Evolutionary conservation across 129 eudicot species (phyloP), one percentile per base, ranked within the genome.

Genomic region (Arctium lappa): DNA sequence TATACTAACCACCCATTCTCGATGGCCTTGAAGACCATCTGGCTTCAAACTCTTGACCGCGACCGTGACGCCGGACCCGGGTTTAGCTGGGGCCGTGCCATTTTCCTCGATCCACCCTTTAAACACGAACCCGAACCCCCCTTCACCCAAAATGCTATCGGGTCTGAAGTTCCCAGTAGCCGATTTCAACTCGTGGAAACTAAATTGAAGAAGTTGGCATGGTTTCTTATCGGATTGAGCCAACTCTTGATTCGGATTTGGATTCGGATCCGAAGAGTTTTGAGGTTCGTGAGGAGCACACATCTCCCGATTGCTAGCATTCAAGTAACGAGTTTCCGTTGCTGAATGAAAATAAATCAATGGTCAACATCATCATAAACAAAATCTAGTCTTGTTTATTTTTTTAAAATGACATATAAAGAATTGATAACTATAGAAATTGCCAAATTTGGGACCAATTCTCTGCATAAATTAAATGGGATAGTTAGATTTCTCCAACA

Each of bases 31-130:
- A 81, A 94, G 94, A 42, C 97, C 98, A 65, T 94, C 98, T 0
- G 95, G 98, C 89, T 94, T 94, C 90, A 94, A 83, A 82, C 95
- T 92, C 92, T 94, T 94, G 88, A 94, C 98, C 0, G 98, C 98
- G 18, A 94, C 98, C 0, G 98, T 92, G 50, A 89, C 75, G 36
- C 98, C 98, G 0, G 94, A 87, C 70, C 98, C 98, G 9, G 98
- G 98, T 85, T 92, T 94, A 18, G 98, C 98, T 2, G 98, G 96
- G 12, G 90, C 90, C 11, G 98, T 94, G n/a, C 98, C 93, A 80
- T 94, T 94, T 79, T 92, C 98, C 84, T 94, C 98, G 69, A 94
- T 92, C 98, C 98, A 94, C 3, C 98, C 98, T 86, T 94, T 94
- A 78, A 94, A 94, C 2, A 94, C 98, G 32, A 83, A 94, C 37